These are phyloP conservation scores for Vaccinium darrowii DNA, from an alignment of 148 eudicot genomes.

Conservation along the genomic window DNA sequence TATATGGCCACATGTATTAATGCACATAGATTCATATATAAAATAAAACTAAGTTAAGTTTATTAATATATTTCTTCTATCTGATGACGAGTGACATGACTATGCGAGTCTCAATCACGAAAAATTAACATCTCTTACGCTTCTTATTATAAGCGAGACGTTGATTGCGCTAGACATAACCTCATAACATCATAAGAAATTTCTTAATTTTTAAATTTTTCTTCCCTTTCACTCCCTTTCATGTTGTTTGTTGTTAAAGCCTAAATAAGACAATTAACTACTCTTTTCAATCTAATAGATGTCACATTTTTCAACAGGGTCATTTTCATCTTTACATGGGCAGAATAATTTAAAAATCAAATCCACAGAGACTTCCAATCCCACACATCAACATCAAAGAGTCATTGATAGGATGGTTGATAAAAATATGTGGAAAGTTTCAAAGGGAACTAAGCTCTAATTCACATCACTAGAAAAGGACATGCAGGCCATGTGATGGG, in stretches of 20 bases:
- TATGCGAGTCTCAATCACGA: neutral
- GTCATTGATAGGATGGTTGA: neutral
- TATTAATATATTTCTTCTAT: neutral
- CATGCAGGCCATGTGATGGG: constrained; percentile 13
- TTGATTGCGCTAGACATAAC: neutral
- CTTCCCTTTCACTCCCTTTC: neutral
- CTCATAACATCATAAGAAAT: neutral
- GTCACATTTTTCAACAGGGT: neutral
- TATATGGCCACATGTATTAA: no score
- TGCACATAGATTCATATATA: no score
- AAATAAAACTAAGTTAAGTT: no score
- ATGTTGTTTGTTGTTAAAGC: neutral
- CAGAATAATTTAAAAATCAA: neutral
- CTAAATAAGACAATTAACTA: neutral
- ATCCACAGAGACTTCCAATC: neutral
- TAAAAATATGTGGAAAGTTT: constrained; percentile 7
- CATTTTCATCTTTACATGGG: neutral
- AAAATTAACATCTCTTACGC: neutral
- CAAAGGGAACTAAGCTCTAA: neutral
- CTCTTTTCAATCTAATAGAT: neutral
- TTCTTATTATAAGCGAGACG: neutral
- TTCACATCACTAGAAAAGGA: constrained; percentile 4
- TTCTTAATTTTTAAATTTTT: neutral
- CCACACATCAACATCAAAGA: constrained; percentile 12
- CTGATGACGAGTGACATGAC: neutral